A percentile compares a stretch with the other conserved stretches of the same genome.
Evolutionary conservation across 768 basidiomycete genomes (phyloP).

Genomic region (Rhizopogon roseolus): DNA sequence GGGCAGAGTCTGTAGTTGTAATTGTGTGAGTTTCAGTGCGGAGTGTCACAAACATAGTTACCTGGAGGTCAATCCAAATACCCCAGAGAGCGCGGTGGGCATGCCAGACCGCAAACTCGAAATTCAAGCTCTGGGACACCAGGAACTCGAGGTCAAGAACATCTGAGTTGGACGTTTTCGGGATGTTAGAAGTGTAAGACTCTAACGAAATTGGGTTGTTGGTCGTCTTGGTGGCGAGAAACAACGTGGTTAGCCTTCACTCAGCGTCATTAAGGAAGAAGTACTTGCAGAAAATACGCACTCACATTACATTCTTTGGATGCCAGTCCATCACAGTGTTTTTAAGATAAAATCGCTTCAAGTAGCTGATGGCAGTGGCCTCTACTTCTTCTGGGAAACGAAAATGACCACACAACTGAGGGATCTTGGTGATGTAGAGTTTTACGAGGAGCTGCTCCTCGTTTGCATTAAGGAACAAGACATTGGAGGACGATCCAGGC

Average conservation of each 20-base stretch:
- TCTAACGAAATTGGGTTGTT: slow-evolving; percentile 90
- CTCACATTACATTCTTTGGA: slow-evolving; percentile 96
- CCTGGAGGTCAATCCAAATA: slow-evolving; percentile 85
- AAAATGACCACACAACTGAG: slow-evolving; percentile 79
- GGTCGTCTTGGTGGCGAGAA: slow-evolving; percentile 96
- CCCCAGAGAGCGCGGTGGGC: slow-evolving; percentile 87
- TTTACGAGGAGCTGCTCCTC: slow-evolving; percentile 90
- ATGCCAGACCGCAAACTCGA: slow-evolving; percentile 94
- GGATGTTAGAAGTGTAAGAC: slow-evolving; percentile 76
- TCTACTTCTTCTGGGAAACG: slow-evolving; percentile 90
- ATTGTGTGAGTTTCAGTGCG: slow-evolving; percentile 7
- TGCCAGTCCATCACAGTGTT: slow-evolving; percentile 99
- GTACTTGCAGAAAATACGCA: slow-evolving; percentile 1
- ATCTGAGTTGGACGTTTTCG: slow-evolving; percentile 73
- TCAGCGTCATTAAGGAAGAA: neutral
- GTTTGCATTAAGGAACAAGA: slow-evolving; percentile 70
- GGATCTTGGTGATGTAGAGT: slow-evolving; percentile 83
- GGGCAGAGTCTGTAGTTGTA: slow-evolving; percentile 47
- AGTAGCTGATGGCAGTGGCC: slow-evolving; percentile 85
- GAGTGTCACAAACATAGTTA: slow-evolving; percentile 25
- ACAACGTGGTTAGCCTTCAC: slow-evolving; percentile 87
- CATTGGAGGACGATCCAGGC: slow-evolving; percentile 69
- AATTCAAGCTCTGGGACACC: slow-evolving; percentile 88
- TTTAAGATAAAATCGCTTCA: slow-evolving; percentile 95
- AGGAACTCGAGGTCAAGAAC: slow-evolving; percentile 95